These are phyloP conservation scores for Chaetomiaceae sp. DNA, from an alignment of 2,329 filamentous ascomycete genomes.

Conservation along the genomic window DNA sequence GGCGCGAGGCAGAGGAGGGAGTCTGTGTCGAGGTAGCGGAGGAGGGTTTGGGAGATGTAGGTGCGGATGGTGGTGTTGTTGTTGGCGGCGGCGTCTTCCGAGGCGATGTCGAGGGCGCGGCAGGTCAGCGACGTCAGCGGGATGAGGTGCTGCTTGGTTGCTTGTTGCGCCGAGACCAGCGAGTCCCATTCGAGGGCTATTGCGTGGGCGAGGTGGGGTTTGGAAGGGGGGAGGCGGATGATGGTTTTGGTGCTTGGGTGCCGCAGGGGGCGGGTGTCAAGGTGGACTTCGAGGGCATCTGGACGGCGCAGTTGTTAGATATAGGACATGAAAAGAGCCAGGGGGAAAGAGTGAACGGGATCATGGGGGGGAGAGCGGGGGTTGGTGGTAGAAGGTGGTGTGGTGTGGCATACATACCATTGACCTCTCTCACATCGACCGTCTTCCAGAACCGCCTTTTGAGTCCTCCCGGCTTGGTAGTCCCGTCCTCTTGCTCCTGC, in stretches of 20 bases:
- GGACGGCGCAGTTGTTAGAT: neutral
- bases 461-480: constrained; percentile 38
- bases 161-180: constrained; percentile 75
- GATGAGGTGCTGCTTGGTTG: constrained; percentile 79
- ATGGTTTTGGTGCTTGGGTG: constrained; percentile 68
- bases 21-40: constrained; percentile 90
- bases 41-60: constrained; percentile 61
- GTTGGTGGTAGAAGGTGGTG: neutral
- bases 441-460: constrained; percentile 87
- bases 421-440: constrained; percentile 63
- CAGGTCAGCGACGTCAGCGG: constrained; percentile 82
- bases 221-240: constrained; percentile 67
- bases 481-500: constrained; percentile 14
- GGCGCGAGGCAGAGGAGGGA: constrained; percentile 85
- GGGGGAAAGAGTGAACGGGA: neutral
- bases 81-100: constrained; percentile 55
- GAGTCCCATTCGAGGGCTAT: constrained; percentile 93
- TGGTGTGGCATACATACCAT: constrained; percentile 51
- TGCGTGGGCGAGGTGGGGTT: constrained; percentile 76
- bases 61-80: constrained; percentile 48
- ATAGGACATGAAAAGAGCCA: neutral
- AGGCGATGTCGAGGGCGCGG: constrained; percentile 74
- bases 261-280: constrained; percentile 76
- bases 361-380: neutral
- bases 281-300: constrained; percentile 57